phyloP scores from a whole-genome alignment of 1,139 yeast genomes.

The Candida gigantensis region DNA sequence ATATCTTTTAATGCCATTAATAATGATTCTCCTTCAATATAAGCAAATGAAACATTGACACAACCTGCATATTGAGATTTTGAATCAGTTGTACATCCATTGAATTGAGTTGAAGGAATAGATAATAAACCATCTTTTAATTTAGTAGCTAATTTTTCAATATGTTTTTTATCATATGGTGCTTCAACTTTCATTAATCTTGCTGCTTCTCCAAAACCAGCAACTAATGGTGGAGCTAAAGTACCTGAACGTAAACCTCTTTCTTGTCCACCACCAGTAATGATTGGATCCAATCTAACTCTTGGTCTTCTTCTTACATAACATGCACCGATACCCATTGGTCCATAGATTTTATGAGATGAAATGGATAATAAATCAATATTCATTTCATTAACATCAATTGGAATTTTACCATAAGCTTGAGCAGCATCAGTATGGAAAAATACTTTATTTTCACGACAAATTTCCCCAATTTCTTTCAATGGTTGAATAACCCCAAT shows the following conservation, averaged over 20 bases:
- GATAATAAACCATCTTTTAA: slow-evolving; percentile 71
- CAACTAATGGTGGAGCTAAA: slow-evolving; percentile 89
- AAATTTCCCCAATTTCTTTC: slow-evolving; percentile 87
- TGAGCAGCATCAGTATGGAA: slow-evolving; percentile 99
- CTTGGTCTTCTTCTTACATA: slow-evolving; percentile 97
- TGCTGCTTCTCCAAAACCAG: slow-evolving; percentile 98
- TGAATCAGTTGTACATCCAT: slow-evolving; percentile 72
- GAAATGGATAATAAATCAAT: slow-evolving; percentile 92
- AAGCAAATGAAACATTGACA: slow-evolving; percentile 94
- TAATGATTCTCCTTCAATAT: slow-evolving; percentile 96
- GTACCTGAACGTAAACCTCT: slow-evolving; percentile 98
- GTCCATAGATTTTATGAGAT: slow-evolving; percentile 96
- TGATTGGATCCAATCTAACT: slow-evolving; percentile 92
- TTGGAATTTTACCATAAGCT: slow-evolving; percentile 90
- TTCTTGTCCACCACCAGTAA: slow-evolving; percentile 99
- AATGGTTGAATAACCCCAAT: slow-evolving; percentile 97
- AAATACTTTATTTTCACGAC: slow-evolving; percentile 84
- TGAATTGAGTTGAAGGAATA: slow-evolving; percentile 84
- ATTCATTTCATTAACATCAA: slow-evolving; percentile 91
- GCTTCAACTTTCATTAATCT: slow-evolving; percentile 74
- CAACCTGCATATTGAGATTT: slow-evolving; percentile 81
- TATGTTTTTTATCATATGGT: slow-evolving; percentile 71
- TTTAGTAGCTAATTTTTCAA: slow-evolving; percentile 67
- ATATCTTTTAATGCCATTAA: slow-evolving; percentile 97
- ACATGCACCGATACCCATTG: slow-evolving; percentile 96